These are phyloP conservation scores for Lindgomyces ingoldianus DNA, from an alignment of 495 filamentous ascomycete genomes.

Conservation along the genomic window DNA sequence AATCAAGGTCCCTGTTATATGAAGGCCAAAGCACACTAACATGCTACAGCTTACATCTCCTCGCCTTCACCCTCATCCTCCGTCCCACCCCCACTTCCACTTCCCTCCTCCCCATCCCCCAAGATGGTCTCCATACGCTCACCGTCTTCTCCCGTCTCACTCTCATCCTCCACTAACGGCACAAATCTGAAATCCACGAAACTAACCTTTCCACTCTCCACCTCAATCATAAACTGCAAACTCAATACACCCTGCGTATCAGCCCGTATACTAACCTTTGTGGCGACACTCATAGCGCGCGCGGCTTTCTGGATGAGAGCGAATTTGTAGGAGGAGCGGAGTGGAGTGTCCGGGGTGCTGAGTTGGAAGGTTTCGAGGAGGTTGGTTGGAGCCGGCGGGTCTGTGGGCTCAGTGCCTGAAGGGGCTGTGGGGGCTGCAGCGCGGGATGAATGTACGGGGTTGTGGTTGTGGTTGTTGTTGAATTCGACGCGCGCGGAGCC, in stretches of 20 bases:
- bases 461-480: slow-evolving; percentile 50
- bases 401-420: not conserved
- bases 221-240: slow-evolving; percentile 94
- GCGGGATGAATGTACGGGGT: not conserved
- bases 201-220: slow-evolving; percentile 60
- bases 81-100: not conserved
- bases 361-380: slow-evolving; percentile 78
- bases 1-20: too few species aligned
- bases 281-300: slow-evolving; percentile 86
- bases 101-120: slow-evolving; percentile 4
- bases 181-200: slow-evolving; percentile 83
- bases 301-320: slow-evolving; percentile 76
- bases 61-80: slow-evolving; percentile 14
- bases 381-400: slow-evolving; percentile 53
- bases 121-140: slow-evolving; percentile 31
- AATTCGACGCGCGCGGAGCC: slow-evolving; percentile 86
- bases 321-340: slow-evolving; percentile 74
- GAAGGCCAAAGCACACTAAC: too few species aligned
- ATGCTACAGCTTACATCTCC: too few species aligned
- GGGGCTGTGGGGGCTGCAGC: not conserved
- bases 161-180: slow-evolving; percentile 65
- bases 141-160: slow-evolving; percentile 46
- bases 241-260: slow-evolving; percentile 88
- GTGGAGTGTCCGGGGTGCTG: slow-evolving; percentile 45
- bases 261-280: slow-evolving; percentile 85